These are phyloP conservation scores for Blastobotrys mokoenaii DNA, from an alignment of 805 yeast species.

Conservation along the genomic window DNA sequence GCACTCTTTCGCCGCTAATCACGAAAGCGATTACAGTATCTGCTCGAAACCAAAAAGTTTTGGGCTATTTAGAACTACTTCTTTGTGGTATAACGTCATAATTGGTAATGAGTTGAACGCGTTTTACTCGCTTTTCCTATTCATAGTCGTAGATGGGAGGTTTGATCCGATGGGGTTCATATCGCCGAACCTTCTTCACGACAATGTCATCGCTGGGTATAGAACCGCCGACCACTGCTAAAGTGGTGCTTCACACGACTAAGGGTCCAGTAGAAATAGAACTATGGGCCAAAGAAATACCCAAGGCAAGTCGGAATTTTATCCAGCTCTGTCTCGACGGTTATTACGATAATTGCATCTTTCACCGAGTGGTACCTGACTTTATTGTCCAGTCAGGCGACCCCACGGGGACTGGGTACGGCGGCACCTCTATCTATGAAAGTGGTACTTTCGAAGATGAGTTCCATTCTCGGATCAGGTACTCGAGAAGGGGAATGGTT, in stretches of 20 bases:
- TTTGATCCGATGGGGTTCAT: too few species aligned
- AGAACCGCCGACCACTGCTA: constrained; percentile 26
- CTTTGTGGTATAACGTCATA: too few species aligned
- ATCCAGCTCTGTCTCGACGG: constrained; percentile 41
- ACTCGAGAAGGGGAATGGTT: constrained; percentile 44
- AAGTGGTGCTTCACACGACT: constrained; percentile 45
- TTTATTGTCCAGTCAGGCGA: constrained; percentile 35
- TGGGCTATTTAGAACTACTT: background rate
- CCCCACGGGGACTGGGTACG: constrained; percentile 27
- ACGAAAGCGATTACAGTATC: background rate
- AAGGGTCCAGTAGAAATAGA: constrained; percentile 55
- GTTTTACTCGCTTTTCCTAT: too few species aligned
- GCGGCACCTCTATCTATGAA: constrained; percentile 23
- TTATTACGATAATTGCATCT: constrained; percentile 33
- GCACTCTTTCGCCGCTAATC: background rate
- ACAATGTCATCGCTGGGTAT: background rate
- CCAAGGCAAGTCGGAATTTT: constrained; percentile 40
- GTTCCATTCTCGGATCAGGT: constrained; percentile 43
- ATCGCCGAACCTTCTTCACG: too few species aligned
- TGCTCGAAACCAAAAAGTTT: background rate
- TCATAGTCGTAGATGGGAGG: too few species aligned
- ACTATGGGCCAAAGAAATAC: constrained; percentile 63
- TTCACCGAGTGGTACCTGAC: constrained; percentile 33
- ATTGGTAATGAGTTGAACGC: too few species aligned
- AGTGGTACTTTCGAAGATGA: constrained; percentile 33